Percentiles rank a stretch among this genome's conserved stretches.
These are phyloP conservation scores for Teratosphaeria viscida DNA, from an alignment of 2,329 filamentous ascomycete genomes.

Conservation along the genomic window DNA sequence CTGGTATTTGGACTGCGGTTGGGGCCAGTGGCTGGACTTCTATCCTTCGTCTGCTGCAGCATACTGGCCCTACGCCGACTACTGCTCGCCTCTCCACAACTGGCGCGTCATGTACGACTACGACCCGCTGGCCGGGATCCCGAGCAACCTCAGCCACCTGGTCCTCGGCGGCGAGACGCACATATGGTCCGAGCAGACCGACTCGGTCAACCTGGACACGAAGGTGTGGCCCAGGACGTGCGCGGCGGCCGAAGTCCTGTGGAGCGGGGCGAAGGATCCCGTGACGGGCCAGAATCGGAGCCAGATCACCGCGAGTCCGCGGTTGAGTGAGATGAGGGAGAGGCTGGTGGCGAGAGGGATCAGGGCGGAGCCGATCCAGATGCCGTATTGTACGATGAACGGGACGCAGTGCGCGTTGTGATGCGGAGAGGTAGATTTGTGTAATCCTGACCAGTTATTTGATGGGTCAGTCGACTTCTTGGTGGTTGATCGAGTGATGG, in stretches of 20 bases:
- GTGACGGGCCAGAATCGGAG: slow-evolving; percentile 56
- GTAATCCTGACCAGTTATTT: not conserved
- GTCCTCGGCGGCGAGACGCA: slow-evolving; percentile 75
- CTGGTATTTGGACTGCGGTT: slow-evolving; percentile 69
- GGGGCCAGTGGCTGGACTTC: slow-evolving; percentile 70
- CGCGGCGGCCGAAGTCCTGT: slow-evolving; percentile 68
- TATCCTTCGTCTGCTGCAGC: slow-evolving; percentile 43
- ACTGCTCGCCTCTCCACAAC: slow-evolving; percentile 69
- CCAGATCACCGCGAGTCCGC: slow-evolving; percentile 57
- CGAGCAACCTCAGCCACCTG: slow-evolving; percentile 50
- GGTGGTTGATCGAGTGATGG: too few species aligned
- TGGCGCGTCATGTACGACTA: slow-evolving; percentile 76
- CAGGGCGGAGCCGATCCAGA: slow-evolving; percentile 54
- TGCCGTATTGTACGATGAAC: slow-evolving; percentile 61
- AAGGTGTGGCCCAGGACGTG: slow-evolving; percentile 69
- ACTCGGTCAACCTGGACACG: slow-evolving; percentile 62
- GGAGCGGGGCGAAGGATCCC: slow-evolving; percentile 59
- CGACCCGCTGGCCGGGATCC: slow-evolving; percentile 58
- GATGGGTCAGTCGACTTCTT: too few species aligned
- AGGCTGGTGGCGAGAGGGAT: slow-evolving; percentile 60
- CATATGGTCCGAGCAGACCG: slow-evolving; percentile 70
- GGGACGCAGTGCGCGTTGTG: slow-evolving; percentile 35
- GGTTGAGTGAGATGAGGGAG: slow-evolving; percentile 67
- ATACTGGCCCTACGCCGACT: slow-evolving; percentile 66
- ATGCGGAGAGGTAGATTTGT: not conserved